Evolutionary conservation across 2,329 filamentous ascomycete genomes (phyloP).

Genomic region (Esteya vermicola): DNA sequence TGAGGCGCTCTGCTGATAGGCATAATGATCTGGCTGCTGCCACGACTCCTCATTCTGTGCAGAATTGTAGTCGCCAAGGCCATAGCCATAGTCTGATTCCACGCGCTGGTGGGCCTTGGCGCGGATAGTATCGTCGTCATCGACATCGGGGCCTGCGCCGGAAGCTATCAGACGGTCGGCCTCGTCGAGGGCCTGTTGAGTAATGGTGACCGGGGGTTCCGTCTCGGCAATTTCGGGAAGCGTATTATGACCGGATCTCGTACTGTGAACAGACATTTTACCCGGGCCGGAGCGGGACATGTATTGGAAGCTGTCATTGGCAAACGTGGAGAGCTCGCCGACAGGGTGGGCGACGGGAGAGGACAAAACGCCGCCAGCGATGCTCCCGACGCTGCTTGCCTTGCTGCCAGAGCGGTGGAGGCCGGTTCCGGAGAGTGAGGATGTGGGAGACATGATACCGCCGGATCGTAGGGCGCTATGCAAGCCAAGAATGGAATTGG

Average conservation of each 20-base stretch:
- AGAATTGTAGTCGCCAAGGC: background rate
- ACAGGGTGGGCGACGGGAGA: background rate
- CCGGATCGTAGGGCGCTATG: conserved; percentile 53
- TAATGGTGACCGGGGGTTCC: conserved; percentile 34
- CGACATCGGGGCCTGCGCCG: conserved; percentile 19
- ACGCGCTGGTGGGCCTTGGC: conserved; percentile 21
- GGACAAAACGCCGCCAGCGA: background rate
- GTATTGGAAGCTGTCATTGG: conserved; percentile 16
- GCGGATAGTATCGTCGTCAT: conserved; percentile 23
- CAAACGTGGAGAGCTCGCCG: too few relatives aligned
- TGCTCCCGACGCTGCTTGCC: background rate
- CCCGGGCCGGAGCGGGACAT: conserved; percentile 39
- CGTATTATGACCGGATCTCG: conserved; percentile 33
- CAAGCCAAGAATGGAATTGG: conserved; percentile 33
- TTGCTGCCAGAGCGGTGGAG: conserved; percentile 28
- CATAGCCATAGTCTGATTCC: conserved; percentile 12
- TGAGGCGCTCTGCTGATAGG: too few relatives aligned
- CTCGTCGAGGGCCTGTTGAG: conserved; percentile 36
- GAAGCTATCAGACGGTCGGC: conserved; percentile 28
- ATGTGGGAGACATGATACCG: conserved; percentile 55
- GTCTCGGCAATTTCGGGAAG: conserved; percentile 44
- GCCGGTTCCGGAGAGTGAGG: conserved; percentile 43
- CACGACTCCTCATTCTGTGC: background rate
- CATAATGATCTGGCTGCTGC: background rate
- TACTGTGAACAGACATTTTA: conserved; percentile 37